Conservation (phyloP, 2,329 filamentous ascomycete species). For the Trichoderma polysporum region DNA sequence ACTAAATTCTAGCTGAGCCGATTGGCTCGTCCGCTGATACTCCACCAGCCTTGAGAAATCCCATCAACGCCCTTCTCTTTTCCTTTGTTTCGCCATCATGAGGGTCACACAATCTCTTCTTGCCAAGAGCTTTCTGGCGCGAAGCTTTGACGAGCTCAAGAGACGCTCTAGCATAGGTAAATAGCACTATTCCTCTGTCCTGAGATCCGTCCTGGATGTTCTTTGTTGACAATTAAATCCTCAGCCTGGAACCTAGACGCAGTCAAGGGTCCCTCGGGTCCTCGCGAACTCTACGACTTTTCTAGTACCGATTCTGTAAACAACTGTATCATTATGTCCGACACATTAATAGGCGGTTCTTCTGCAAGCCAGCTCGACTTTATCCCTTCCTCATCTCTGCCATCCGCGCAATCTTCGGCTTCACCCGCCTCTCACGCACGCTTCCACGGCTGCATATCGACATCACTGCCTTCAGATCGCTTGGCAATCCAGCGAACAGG, state of each 20-base stretch:
- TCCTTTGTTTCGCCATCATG: constrained; percentile 40
- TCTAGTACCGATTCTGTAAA: constrained; percentile 46
- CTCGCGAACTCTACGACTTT: constrained; percentile 66
- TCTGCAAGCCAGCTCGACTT: constrained; percentile 73
- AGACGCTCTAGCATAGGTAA: constrained; percentile 57
- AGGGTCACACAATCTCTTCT: constrained; percentile 45
- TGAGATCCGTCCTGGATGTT: background rate
- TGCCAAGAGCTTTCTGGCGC: constrained; percentile 54
- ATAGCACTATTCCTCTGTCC: rapidly evolving
- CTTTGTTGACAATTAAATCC: background rate
- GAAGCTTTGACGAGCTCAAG: constrained; percentile 61
- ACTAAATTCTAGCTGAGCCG: constrained; percentile 31
- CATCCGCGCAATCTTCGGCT: background rate
- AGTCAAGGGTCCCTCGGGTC: constrained; percentile 62
- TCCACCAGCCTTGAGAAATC: background rate
- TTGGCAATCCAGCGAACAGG: constrained; percentile 77
- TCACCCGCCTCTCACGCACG: constrained; percentile 56
- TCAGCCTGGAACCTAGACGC: constrained; percentile 68
- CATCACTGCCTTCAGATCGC: constrained; percentile 70
- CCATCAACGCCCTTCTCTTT: constrained; percentile 5
- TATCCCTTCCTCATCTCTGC: constrained; percentile 36
- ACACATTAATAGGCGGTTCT: constrained; percentile 82
- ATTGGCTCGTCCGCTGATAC: constrained; percentile 27
- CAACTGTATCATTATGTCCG: constrained; percentile 76
- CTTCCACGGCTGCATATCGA: constrained; percentile 88